Conservation (phyloP, 1,284 basidiomycete species). For the Ceraceosorus guamensis region DNA sequence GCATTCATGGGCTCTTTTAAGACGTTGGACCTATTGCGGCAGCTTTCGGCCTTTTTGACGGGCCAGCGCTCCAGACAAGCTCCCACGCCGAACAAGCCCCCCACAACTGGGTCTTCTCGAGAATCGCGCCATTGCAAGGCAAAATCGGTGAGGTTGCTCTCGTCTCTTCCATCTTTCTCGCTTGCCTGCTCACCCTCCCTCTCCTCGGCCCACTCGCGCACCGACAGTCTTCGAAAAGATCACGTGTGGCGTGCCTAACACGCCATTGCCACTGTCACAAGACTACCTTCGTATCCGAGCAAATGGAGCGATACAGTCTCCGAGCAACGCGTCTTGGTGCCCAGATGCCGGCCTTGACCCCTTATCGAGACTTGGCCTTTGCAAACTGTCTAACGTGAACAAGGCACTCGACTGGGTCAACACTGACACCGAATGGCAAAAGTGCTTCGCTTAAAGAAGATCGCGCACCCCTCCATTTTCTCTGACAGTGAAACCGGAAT, state of each 20-base stretch:
- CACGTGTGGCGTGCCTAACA: constrained; percentile 1
- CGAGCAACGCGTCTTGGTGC: constrained; percentile 8
- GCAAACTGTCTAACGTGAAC: constrained; percentile 11
- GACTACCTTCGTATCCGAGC: constrained; percentile 16
- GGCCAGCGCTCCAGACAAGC: constrained; percentile 6
- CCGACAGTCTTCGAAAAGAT: constrained; percentile 13
- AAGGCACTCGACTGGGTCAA: constrained; percentile 11
- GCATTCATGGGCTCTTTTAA: neutral
- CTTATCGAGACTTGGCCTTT: constrained; percentile 7
- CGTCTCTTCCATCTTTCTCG: no score
- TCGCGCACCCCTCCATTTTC: no score
- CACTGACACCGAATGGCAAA: constrained; percentile 12
- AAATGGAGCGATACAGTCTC: constrained; percentile 10
- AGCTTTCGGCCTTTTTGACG: constrained; percentile 17
- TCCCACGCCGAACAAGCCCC: constrained; percentile 6
- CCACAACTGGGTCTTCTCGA: constrained; percentile 12
- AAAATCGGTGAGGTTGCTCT: constrained; percentile 6
- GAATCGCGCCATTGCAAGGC: constrained; percentile 17
- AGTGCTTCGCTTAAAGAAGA: constrained; percentile 8
- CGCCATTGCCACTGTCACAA: neutral
- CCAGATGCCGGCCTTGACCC: neutral
- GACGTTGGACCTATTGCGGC: constrained; percentile 16
- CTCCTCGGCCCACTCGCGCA: no score
- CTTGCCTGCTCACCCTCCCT: no score
- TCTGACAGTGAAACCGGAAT: no score